Evolutionary conservation across 75 land plant genomes (phyloP).

Genomic region (Gnetum montanum): DNA sequence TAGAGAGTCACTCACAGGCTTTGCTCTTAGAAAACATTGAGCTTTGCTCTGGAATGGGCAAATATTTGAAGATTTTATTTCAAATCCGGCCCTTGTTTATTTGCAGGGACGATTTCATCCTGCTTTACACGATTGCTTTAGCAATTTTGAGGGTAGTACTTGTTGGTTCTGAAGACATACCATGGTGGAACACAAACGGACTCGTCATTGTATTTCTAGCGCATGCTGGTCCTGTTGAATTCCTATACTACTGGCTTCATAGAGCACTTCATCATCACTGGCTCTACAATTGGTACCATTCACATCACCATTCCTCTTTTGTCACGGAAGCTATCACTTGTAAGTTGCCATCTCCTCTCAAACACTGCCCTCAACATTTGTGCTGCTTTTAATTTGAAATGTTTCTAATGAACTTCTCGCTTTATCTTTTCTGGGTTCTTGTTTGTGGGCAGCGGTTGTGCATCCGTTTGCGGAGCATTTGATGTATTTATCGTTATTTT

Average conservation of each 20-base stretch:
- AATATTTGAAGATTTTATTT: background rate
- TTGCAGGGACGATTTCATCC: slow-evolving; percentile 78
- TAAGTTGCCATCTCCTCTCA: no score
- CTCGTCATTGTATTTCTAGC: slow-evolving; percentile 12
- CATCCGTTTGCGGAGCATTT: slow-evolving; percentile 86
- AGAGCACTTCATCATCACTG: slow-evolving; percentile 53
- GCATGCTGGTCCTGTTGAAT: slow-evolving; percentile 48
- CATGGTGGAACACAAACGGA: slow-evolving; percentile 36
- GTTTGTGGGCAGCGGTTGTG: slow-evolving; percentile 53
- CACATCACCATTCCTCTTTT: slow-evolving; percentile 76
- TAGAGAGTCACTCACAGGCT: background rate
- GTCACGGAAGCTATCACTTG: slow-evolving; percentile 81
- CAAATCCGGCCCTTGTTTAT: background rate
- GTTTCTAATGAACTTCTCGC: no score
- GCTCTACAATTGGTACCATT: slow-evolving; percentile 44
- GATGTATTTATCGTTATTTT: slow-evolving; percentile 45
- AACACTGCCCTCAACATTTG: no score
- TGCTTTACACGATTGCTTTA: slow-evolving; percentile 29
- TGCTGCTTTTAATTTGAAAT: no score
- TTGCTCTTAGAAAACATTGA: background rate
- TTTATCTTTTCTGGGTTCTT: background rate
- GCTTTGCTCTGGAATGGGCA: background rate
- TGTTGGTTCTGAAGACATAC: background rate
- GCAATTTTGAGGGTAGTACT: slow-evolving; percentile 11
- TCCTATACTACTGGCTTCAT: slow-evolving; percentile 52